Evolutionary conservation across 805 yeast species (phyloP), one percentile per base, ranked within the genome.

Genomic region (Schizosaccharomyces octosporus): DNA sequence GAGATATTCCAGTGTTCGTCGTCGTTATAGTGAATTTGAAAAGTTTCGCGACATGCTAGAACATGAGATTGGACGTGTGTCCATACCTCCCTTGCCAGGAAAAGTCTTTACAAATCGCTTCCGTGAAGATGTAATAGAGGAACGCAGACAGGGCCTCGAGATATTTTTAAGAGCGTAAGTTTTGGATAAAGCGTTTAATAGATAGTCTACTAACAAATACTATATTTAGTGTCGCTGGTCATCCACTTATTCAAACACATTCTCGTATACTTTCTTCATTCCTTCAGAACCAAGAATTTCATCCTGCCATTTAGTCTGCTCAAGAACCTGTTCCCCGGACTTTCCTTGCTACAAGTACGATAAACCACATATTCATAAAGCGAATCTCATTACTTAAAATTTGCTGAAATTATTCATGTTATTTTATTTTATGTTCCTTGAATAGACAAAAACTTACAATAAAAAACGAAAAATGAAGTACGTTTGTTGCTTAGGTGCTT

Each of bases 21-120:
- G 98, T 66, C 73, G 97, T 59, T 90, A 87, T 74, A 81, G 88
- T 55, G 97, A 93, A 68, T 90, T 90, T 70, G 97, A 85, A 64
- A 77, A 79, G 29, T 86, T 90, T 68, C 77, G 86, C 64, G 82
- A 80, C 62, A 78, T 85, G 43, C 72, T 90, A 55, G 86, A 85
- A 66, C 78, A 79, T 61, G 97, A 90, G 69, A 76, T 85, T 48
- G 78, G 87, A 3, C 75, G 87, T 59, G 95, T 93, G 19, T 78
- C 85, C 43, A 82, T 93, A 36, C 97, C 97, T 1, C 78, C 81
- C 57, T 75, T 90, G 59, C 98, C 98, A 0, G 95, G 95, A n/a
- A 93, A 90, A 70, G 83, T 85, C 48, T 73, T 81, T 62, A 80
- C 79, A 63, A 84, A 84, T 70, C 77, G 90, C 64, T 89, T 89